Evolutionary conservation across 208 protist species (phyloP), one percentile per base, ranked within the genome.

Genomic region (Dictyostelium gargantuum): DNA sequence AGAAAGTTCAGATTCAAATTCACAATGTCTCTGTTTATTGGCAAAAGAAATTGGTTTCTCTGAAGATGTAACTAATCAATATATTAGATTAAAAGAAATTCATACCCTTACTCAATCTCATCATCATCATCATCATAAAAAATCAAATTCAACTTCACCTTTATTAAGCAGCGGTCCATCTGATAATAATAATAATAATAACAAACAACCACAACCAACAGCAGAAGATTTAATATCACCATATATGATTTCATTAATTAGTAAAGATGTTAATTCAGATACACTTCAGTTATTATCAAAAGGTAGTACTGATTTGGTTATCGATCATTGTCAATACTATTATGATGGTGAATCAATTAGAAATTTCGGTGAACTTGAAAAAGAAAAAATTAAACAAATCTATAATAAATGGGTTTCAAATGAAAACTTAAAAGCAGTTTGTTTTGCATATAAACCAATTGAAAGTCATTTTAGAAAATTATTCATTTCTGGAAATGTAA

Each of bases 11-110:
- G 46, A 63, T 61, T 68, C 63, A 79, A 84, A 84, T 66, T 58
- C 42, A 2, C 86, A 96, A 46, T 96, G 94, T 77, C 79, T 96
- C 3, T 96, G 95, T 92, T 44, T 95, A 11, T 70, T 96, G 23
- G 94, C 89, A 29, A 96, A 96, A 48, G 94, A 96, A 48, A 96
- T 96, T 86, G 94, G 94, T 21, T 95, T 96, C 58, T 85, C 86
- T 35, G 93, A 94, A 10, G 80, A 91, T 32, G 77, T 94, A 6
- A 23, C 94, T 9, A 92, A 80, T 17, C 63, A 84, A 38, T 92
- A 85, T 70, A 56, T 42, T 29, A 80, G 75, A 46, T 38, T 86
- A 26, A 91, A 95, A 66, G 56, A 96, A 40, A 96, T 96, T 46
- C 94, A 96, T 29, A 96, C 94, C 0, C 40, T 94, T 6, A 84